Percentiles rank a stretch among this genome's conserved stretches.
These are phyloP conservation scores for Sparassis latifolia DNA, from an alignment of 1,284 basidiomycete genomes.

Conservation along the genomic window DNA sequence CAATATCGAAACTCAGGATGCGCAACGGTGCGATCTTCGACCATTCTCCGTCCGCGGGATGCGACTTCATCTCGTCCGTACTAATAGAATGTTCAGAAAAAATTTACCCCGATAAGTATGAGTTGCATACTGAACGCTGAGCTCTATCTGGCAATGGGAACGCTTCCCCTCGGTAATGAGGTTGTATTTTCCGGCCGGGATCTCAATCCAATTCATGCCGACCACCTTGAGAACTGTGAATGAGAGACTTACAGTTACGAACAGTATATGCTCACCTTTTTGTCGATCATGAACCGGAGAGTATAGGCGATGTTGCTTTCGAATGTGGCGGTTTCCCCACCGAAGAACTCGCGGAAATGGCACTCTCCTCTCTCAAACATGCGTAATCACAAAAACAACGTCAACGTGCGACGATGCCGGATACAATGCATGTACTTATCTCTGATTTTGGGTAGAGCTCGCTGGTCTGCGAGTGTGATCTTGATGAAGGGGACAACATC, in stretches of 20 bases:
- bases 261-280: constrained; percentile 49
- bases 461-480: constrained; percentile 69
- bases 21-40: constrained; percentile 85
- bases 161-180: constrained; percentile 47
- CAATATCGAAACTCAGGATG: constrained; percentile 94
- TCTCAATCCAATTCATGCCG: constrained; percentile 97
- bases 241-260: not conserved
- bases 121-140: constrained; percentile 55
- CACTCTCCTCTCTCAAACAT: constrained; percentile 84
- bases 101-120: not conserved
- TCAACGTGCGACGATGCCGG: not conserved
- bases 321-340: constrained; percentile 58
- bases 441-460: constrained; percentile 78
- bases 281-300: constrained; percentile 94
- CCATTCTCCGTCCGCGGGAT: constrained; percentile 87
- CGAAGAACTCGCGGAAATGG: constrained; percentile 64
- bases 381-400: constrained; percentile 41
- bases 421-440: constrained; percentile 54
- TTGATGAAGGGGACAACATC: constrained; percentile 78
- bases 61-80: constrained; percentile 54
- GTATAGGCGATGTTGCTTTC: constrained; percentile 91
- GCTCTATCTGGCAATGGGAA: constrained; percentile 84
- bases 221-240: constrained; percentile 55
- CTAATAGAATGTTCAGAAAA: too few relatives aligned
- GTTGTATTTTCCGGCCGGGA: constrained; percentile 75